Percentiles rank a stretch among this genome's conserved stretches.
These are phyloP conservation scores for Avena sativa DNA, from an alignment of 176 grass and related monocot species.

Conservation along the genomic window DNA sequence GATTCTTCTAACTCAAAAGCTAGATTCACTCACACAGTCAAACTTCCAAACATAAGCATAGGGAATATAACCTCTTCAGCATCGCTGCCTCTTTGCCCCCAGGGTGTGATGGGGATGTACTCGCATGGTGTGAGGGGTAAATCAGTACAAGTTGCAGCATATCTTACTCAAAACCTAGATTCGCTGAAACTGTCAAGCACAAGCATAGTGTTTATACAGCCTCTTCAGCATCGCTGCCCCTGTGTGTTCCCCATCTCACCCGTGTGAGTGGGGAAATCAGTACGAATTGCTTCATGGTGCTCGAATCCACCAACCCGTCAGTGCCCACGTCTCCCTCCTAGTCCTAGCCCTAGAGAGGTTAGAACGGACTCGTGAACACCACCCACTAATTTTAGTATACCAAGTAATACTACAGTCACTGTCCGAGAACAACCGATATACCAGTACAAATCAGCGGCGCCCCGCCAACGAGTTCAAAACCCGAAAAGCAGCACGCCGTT, in stretches of 20 bases:
- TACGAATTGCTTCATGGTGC: neutral
- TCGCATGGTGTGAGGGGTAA: neutral
- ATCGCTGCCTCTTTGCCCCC: neutral
- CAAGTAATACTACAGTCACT: neutral
- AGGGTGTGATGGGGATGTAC: too few species aligned
- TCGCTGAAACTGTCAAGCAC: neutral
- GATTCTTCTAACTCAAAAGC: neutral
- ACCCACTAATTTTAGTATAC: neutral
- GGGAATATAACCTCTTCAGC: neutral
- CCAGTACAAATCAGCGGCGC: neutral
- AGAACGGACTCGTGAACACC: neutral
- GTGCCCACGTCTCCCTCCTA: neutral
- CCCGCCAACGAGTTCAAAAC: neutral
- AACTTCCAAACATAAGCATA: slow-evolving; percentile 3
- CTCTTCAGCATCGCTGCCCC: neutral
- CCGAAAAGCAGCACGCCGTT: neutral
- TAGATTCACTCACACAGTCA: neutral
- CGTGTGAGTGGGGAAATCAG: slow-evolving; percentile 7
- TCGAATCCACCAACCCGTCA: slow-evolving; percentile 1
- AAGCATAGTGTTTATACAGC: slow-evolving; percentile 20
- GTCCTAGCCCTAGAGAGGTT: neutral
- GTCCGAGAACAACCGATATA: neutral
- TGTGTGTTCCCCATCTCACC: neutral
- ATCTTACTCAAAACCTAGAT: neutral
- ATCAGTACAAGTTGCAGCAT: neutral